Conservation (phyloP, 2,329 filamentous ascomycete genomes). For the Dendrostoma leiphaemia region DNA sequence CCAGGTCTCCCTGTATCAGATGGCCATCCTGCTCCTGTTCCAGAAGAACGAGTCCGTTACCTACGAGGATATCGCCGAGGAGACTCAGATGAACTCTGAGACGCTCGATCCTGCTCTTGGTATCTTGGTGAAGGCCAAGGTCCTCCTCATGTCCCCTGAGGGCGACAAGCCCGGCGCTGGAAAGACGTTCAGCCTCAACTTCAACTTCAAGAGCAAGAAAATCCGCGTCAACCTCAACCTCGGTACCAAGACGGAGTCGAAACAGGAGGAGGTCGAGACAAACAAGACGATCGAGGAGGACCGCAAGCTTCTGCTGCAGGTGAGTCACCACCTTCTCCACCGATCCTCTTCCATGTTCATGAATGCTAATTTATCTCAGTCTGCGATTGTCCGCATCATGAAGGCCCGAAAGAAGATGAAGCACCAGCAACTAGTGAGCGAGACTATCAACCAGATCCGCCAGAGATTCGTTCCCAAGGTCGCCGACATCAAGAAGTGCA, state of each 20-base stretch:
- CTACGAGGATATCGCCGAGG: slow-evolving; percentile 83
- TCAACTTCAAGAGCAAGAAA: slow-evolving; percentile 98
- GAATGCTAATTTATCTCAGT: slow-evolving; percentile 52
- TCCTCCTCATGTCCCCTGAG: slow-evolving; percentile 70
- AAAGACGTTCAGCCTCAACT: slow-evolving; percentile 81
- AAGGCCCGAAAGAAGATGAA: slow-evolving; percentile 99
- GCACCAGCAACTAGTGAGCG: slow-evolving; percentile 88
- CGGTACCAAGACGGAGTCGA: slow-evolving; percentile 90
- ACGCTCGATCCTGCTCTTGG: slow-evolving; percentile 82
- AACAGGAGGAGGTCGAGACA: slow-evolving; percentile 93
- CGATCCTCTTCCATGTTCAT: not conserved
- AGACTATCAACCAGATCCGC: slow-evolving; percentile 94
- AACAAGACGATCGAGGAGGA: slow-evolving; percentile 99
- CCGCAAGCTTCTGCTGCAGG: slow-evolving; percentile 92
- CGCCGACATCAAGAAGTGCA: slow-evolving; percentile 98
- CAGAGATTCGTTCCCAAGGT: slow-evolving; percentile 91
- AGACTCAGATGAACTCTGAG: slow-evolving; percentile 77
- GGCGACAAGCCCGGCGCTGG: slow-evolving; percentile 74
- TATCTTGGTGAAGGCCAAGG: slow-evolving; percentile 90
- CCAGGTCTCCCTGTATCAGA: slow-evolving; percentile 96
- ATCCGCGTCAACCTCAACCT: slow-evolving; percentile 96
- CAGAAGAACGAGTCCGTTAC: slow-evolving; percentile 84
- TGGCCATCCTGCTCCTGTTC: slow-evolving; percentile 92
- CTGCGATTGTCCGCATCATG: slow-evolving; percentile 98
- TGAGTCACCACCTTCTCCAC: slow-evolving; percentile 46